phyloP scores from a whole-genome alignment of 2,329 filamentous ascomycete genomes.

The Fusarium caatingaense region DNA sequence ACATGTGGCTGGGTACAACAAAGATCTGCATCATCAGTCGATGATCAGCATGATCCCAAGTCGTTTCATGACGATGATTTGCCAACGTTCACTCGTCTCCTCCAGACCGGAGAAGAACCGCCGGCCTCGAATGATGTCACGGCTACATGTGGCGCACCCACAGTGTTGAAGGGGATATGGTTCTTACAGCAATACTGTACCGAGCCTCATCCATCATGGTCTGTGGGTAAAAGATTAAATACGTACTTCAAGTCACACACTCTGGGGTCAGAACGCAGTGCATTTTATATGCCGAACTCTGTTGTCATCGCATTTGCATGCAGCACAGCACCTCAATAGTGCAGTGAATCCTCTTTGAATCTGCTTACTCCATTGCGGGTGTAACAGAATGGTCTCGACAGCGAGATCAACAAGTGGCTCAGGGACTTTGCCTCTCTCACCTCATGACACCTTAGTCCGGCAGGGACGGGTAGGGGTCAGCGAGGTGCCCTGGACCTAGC shows the following conservation, averaged over 20 bases:
- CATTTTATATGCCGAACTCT: not conserved
- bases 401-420: constrained; percentile 25
- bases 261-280: not conserved
- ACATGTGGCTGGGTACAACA: constrained; percentile 26
- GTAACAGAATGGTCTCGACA: constrained; percentile 4
- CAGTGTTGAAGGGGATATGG: constrained; percentile 10
- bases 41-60: constrained; percentile 23
- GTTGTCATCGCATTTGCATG: not conserved
- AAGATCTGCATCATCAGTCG: constrained; percentile 19
- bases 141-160: constrained; percentile 32
- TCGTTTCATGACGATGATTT: constrained; percentile 23
- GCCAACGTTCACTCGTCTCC: constrained; percentile 5
- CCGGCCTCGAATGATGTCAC: constrained; percentile 43
- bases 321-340: not conserved
- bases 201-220: constrained; percentile 1
- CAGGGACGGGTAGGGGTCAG: not conserved
- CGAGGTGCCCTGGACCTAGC: constrained; percentile 23
- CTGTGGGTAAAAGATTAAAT: not conserved
- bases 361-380: not conserved
- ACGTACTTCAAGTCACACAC: not conserved
- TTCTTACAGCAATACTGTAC: not conserved
- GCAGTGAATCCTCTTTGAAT: not conserved
- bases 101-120: constrained; percentile 31
- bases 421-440: constrained; percentile 27
- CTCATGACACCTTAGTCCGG: constrained; percentile 13